phyloP scores from a whole-genome alignment of 148 eudicot species.

The Chenopodium suecicum region DNA sequence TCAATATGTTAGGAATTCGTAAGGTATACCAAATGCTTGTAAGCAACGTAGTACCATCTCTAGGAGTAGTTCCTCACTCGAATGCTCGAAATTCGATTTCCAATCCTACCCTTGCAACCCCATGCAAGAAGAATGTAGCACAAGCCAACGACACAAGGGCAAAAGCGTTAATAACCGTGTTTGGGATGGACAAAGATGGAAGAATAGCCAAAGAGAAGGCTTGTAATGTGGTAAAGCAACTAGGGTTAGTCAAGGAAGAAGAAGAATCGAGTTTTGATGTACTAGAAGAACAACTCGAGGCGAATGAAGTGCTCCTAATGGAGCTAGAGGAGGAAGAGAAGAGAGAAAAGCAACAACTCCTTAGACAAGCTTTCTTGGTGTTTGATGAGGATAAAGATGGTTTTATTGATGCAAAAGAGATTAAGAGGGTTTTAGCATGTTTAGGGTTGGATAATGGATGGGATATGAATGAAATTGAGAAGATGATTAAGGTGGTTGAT shows the following conservation, averaged over 20 bases:
- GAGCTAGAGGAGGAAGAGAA: slow-evolving; percentile 33
- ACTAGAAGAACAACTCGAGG: slow-evolving; percentile 29
- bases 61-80: slow-evolving; percentile 36
- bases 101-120: slow-evolving; percentile 14
- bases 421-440: slow-evolving; percentile 42
- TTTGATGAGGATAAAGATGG: slow-evolving; percentile 45
- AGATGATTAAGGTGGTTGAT: slow-evolving; percentile 45
- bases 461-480: slow-evolving; percentile 36
- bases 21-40: slow-evolving; percentile 25
- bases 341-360: slow-evolving; percentile 20
- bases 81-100: slow-evolving; percentile 15
- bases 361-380: slow-evolving; percentile 39
- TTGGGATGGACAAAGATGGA: slow-evolving; percentile 43
- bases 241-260: slow-evolving; percentile 30
- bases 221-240: slow-evolving; percentile 32
- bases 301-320: slow-evolving; percentile 24
- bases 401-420: slow-evolving; percentile 45
- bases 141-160: slow-evolving; percentile 30
- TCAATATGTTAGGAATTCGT: slow-evolving; percentile 31
- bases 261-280: slow-evolving; percentile 24
- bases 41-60: slow-evolving; percentile 23
- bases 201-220: slow-evolving; percentile 39
- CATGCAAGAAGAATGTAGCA: slow-evolving; percentile 11
- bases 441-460: slow-evolving; percentile 46
- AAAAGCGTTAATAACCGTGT: slow-evolving; percentile 36